These are phyloP conservation scores for Boletellus deceptivus DNA, from an alignment of 1,284 basidiomycete species.

Conservation along the genomic window DNA sequence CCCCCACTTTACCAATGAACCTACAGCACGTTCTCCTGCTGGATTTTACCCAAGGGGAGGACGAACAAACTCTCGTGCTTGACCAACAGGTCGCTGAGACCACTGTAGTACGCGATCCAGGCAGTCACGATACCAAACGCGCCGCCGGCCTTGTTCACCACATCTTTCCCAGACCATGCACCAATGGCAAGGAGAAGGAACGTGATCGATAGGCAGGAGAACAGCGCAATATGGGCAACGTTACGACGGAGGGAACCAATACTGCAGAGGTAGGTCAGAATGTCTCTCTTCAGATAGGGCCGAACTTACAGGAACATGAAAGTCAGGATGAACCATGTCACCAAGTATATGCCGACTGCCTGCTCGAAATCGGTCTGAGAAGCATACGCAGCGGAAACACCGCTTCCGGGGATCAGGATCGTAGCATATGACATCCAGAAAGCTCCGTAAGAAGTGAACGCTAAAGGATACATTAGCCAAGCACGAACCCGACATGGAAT, in stretches of 20 bases:
- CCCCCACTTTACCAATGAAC: background rate
- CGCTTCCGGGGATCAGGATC: conserved; percentile 62
- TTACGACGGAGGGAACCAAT: conserved; percentile 67
- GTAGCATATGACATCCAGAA: conserved; percentile 83
- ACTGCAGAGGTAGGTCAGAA: conserved; percentile 33
- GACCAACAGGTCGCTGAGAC: conserved; percentile 57
- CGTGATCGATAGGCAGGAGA: conserved; percentile 70
- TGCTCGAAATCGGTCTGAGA: conserved; percentile 44
- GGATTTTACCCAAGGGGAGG: conserved; percentile 49
- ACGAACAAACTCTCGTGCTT: conserved; percentile 49
- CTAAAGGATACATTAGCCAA: conserved; percentile 34
- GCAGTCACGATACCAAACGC: conserved; percentile 69
- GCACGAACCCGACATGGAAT: background rate
- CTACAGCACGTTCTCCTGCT: conserved; percentile 4
- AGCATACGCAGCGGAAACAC: conserved; percentile 53
- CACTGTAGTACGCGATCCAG: conserved; percentile 66
- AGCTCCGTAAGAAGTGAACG: conserved; percentile 79
- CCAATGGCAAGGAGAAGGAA: conserved; percentile 58
- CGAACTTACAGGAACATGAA: conserved; percentile 44
- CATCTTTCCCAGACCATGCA: conserved; percentile 34
- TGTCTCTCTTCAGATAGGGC: no score
- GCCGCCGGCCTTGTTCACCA: conserved; percentile 57
- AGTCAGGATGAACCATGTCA: conserved; percentile 72
- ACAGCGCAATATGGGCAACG: conserved; percentile 63
- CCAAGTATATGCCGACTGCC: conserved; percentile 67